A percentile compares a stretch with the other conserved stretches of the same genome.
These are phyloP conservation scores for Gentiana macrophylla DNA, from an alignment of 257 asterid genomes.

Conservation along the genomic window DNA sequence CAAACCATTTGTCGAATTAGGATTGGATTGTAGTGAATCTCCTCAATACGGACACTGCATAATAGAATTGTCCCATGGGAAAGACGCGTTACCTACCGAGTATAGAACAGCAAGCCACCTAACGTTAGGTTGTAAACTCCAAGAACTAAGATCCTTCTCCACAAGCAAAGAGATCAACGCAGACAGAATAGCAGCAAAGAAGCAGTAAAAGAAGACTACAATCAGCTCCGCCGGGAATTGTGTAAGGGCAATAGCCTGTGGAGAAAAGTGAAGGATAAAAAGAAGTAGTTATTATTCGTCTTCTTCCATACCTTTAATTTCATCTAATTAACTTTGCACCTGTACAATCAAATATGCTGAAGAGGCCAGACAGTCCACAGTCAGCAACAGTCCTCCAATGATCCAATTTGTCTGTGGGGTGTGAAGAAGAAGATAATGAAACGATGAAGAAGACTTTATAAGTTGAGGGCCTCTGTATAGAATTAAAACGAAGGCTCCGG, in stretches of 20 bases:
- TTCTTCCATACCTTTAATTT: neutral
- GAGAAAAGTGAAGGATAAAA: constrained; percentile 5
- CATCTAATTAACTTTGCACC: constrained; percentile 22
- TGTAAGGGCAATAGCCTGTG: constrained; percentile 65
- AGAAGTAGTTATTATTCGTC: neutral
- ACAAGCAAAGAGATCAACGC: constrained; percentile 42
- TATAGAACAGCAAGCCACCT: constrained; percentile 63
- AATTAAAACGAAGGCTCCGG: constrained; percentile 74
- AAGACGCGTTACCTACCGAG: constrained; percentile 39
- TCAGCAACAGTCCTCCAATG: constrained; percentile 66
- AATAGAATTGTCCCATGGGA: neutral
- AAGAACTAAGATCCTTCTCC: constrained; percentile 48
- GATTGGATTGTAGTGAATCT: no score
- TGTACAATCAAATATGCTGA: constrained; percentile 65
- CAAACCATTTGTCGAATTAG: no score
- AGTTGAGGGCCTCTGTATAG: constrained; percentile 72
- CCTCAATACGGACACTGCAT: no score
- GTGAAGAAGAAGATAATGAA: constrained; percentile 14
- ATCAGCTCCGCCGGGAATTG: constrained; percentile 72
- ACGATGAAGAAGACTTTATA: constrained; percentile 21
- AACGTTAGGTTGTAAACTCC: constrained; percentile 63
- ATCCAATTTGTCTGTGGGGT: constrained; percentile 38
- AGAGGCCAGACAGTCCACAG: constrained; percentile 50
- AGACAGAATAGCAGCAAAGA: constrained; percentile 72
- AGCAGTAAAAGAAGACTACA: constrained; percentile 83